Evolutionary conservation across 139 green algal genomes (phyloP).

Genomic region (Dunaliella primolecta): DNA sequence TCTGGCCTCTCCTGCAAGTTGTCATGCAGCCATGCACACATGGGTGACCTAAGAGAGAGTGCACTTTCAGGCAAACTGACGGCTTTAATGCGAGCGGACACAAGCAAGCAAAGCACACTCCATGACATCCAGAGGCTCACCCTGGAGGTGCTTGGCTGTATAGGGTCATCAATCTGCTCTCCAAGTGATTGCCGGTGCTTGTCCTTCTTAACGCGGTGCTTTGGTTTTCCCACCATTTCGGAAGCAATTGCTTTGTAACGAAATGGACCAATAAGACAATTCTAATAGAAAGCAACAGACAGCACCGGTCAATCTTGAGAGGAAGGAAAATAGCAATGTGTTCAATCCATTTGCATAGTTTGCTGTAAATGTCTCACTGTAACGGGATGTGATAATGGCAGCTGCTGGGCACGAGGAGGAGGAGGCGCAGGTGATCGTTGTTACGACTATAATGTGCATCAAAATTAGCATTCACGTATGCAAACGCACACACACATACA

Average conservation of each 20-base stretch:
- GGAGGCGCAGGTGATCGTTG: neutral
- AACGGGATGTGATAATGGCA: too few species aligned
- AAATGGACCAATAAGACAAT: neutral
- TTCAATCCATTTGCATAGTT: neutral
- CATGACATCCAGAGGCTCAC: constrained; percentile 4
- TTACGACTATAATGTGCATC: too few species aligned
- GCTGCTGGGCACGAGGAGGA: neutral
- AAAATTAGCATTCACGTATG: too few species aligned
- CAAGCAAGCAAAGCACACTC: neutral
- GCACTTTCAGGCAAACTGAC: too few species aligned
- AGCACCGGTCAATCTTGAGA: neutral
- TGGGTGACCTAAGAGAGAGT: too few species aligned
- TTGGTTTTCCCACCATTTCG: neutral
- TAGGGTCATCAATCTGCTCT: constrained; percentile 65
- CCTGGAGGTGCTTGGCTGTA: constrained; percentile 66
- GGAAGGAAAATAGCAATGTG: neutral
- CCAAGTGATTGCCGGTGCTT: constrained; percentile 59
- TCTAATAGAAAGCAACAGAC: neutral
- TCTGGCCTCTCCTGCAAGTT: neutral
- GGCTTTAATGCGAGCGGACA: too few species aligned
- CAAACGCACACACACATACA: too few species aligned
- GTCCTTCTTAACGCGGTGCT: constrained; percentile 7
- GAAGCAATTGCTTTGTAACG: neutral
- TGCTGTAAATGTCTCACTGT: too few species aligned
- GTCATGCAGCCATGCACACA: too few species aligned